Conservation (phyloP, 2,329 filamentous ascomycete genomes). For the Stachybotrys chlorohalonatus region DNA sequence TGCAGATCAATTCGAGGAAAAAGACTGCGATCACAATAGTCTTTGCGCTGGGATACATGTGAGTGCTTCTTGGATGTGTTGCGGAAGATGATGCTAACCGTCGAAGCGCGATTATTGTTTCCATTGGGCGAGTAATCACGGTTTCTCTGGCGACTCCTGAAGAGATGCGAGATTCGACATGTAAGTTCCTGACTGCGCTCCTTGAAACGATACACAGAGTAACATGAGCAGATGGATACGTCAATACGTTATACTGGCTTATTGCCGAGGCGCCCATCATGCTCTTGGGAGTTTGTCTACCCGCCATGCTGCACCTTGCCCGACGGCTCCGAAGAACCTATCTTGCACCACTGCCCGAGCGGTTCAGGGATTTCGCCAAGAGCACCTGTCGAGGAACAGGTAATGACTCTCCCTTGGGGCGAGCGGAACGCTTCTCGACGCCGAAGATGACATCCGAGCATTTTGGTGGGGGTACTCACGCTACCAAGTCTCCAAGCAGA, state of each 20-base stretch:
- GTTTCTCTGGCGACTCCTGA: not conserved
- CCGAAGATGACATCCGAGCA: not conserved
- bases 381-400: not conserved
- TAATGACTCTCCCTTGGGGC: not conserved
- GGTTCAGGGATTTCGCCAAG: not conserved
- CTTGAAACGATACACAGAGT: not conserved
- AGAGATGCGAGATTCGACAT: not conserved
- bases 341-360: not conserved
- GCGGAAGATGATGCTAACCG: not conserved
- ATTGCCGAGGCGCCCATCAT: not conserved
- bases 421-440: not conserved
- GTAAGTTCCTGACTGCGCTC: not conserved
- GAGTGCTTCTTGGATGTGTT: not conserved
- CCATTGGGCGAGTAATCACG: not conserved
- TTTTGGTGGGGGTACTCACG: not conserved
- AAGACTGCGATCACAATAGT: not conserved
- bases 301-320: not conserved
- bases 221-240: not conserved
- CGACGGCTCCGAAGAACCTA: not conserved
- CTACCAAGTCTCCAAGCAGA: not conserved
- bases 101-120: not conserved
- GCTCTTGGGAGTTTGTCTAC: not conserved
- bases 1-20: not conserved
- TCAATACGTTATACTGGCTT: not conserved
- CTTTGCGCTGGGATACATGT: not conserved